These are phyloP conservation scores for Cyclostephanos invisitatus DNA, from an alignment of 108 stramenopile genomes.

Conservation along the genomic window DNA sequence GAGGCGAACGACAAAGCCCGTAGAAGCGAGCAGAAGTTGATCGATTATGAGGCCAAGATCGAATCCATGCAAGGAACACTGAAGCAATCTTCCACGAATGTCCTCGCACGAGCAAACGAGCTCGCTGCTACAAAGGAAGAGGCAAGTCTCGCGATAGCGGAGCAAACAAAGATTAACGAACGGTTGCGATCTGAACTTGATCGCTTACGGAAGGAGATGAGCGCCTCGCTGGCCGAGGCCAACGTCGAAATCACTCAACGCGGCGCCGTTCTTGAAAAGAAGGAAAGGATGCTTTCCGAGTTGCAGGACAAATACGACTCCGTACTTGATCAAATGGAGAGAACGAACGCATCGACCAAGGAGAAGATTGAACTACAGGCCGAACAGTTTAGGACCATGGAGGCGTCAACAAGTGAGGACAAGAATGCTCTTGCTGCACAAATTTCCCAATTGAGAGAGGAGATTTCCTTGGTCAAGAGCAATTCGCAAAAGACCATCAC, in stretches of 20 bases:
- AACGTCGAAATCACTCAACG: conserved; percentile 32
- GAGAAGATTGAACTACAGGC: conserved; percentile 13
- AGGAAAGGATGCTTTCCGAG: conserved; percentile 30
- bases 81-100: conserved; percentile 20
- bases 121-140: conserved; percentile 18
- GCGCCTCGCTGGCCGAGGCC: conserved; percentile 24
- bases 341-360: conserved; percentile 9
- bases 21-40: conserved; percentile 17
- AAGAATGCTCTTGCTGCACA: background rate
- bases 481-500: conserved; percentile 14
- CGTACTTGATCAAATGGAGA: conserved; percentile 18
- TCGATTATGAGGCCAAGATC: conserved; percentile 29
- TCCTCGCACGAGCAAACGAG: conserved; percentile 15
- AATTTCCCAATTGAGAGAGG: conserved; percentile 23
- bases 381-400: conserved; percentile 2
- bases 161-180: conserved; percentile 25
- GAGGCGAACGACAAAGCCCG: conserved; percentile 18
- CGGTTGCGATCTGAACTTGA: conserved; percentile 26
- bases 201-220: conserved; percentile 31
- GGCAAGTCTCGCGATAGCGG: conserved; percentile 14
- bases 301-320: conserved; percentile 25
- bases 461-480: background rate
- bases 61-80: conserved; percentile 24
- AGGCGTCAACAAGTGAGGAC: conserved; percentile 6
- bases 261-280: conserved; percentile 23